Conservation (phyloP, 2,329 filamentous ascomycete genomes). For the Aspergillus bombycis region DNA sequence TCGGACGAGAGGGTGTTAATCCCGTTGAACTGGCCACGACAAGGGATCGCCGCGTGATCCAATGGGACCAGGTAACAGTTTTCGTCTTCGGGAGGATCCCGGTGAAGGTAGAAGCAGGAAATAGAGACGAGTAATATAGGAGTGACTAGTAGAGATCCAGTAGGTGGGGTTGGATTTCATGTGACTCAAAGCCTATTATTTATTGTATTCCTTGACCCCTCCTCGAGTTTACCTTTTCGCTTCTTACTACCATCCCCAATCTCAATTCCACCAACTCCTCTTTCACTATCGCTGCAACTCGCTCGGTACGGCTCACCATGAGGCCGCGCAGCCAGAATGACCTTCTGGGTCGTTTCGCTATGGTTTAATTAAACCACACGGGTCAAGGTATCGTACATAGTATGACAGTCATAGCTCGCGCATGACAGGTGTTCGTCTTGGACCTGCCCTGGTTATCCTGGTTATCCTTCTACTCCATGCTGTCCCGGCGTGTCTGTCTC, state of each 20-base stretch:
- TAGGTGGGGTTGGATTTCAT: not conserved
- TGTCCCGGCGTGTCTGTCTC: conserved; percentile 3
- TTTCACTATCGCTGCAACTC: conserved; percentile 11
- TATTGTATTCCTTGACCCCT: conserved; percentile 25
- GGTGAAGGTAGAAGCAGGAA: conserved; percentile 8
- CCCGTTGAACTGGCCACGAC: too few species aligned
- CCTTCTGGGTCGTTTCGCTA: conserved; percentile 28
- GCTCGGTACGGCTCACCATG: conserved; percentile 37
- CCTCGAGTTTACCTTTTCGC: conserved; percentile 2
- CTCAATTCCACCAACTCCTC: conserved; percentile 5
- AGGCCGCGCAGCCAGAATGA: conserved; percentile 29
- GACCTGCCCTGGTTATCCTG: conserved; percentile 9
- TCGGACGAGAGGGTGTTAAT: not conserved
- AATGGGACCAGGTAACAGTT: conserved; percentile 11
- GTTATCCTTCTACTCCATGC: conserved; percentile 7
- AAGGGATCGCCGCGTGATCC: not conserved
- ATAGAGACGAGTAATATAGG: too few species aligned
- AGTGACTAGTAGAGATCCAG: not conserved
- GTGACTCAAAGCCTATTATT: conserved; percentile 5
- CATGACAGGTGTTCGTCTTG: conserved; percentile 49
- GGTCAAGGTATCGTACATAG: conserved; percentile 49
- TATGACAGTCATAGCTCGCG: conserved; percentile 43
- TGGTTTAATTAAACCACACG: conserved; percentile 29
- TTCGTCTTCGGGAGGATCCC: conserved; percentile 11
- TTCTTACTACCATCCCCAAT: not conserved